phyloP scores from a whole-genome alignment of 306 rosid species.

The Inga laurina region DNA sequence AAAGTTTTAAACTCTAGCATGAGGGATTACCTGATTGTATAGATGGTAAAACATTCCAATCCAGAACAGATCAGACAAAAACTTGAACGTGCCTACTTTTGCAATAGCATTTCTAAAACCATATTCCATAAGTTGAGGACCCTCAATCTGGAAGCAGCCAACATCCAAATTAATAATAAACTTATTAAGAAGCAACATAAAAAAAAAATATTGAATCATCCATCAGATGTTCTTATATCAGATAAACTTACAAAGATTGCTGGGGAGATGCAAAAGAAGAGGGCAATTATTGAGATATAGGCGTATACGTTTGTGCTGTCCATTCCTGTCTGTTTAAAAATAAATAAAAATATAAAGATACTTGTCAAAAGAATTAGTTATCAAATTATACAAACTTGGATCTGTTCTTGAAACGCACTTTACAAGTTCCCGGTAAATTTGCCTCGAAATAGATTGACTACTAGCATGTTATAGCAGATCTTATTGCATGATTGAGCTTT shows the following conservation, averaged over 20 bases:
- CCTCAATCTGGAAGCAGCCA: constrained; percentile 65
- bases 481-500: background rate
- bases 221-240: background rate
- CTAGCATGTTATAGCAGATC: background rate
- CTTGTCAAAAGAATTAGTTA: background rate
- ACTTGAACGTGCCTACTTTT: constrained; percentile 64
- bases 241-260: constrained; percentile 57
- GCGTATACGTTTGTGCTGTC: constrained; percentile 81
- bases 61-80: constrained; percentile 73
- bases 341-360: background rate
- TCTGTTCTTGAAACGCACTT: background rate
- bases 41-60: constrained; percentile 78
- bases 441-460: background rate
- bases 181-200: background rate
- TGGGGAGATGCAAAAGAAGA: constrained; percentile 68
- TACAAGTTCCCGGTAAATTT: constrained; percentile 32
- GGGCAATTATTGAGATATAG: constrained; percentile 77
- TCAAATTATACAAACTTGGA: background rate
- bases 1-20: background rate
- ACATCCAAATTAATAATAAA: constrained; percentile 11
- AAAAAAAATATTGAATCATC: background rate
- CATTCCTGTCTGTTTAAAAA: constrained; percentile 63
- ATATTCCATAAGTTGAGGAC: constrained; percentile 63
- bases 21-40: constrained; percentile 65
- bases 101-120: constrained; percentile 74